Percentiles rank a stretch among this genome's conserved stretches.
Conservation (phyloP, 345 rosid species). For the Citrus maxima region DNA sequence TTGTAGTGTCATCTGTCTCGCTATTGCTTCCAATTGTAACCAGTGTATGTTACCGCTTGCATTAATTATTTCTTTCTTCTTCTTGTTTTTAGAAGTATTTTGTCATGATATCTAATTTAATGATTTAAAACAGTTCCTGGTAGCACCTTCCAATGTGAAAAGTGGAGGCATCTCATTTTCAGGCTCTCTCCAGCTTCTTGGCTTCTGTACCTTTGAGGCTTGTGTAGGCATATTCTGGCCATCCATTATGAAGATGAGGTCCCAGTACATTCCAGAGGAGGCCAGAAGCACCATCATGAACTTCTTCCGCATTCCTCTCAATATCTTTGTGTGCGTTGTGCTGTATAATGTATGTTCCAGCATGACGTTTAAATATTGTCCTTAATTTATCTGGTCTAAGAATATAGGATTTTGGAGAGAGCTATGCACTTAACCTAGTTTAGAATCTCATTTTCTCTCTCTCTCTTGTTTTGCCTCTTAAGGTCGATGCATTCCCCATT, state of each 20-base stretch:
- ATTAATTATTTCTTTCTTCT: constrained; percentile 3
- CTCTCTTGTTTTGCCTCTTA: constrained; percentile 18
- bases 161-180: constrained; percentile 73
- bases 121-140: constrained; percentile 52
- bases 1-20: constrained; percentile 60
- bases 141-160: constrained; percentile 61
- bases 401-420: background rate
- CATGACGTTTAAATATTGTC: background rate
- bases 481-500: constrained; percentile 93
- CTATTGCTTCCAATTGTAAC: constrained; percentile 79
- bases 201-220: constrained; percentile 88
- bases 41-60: constrained; percentile 41
- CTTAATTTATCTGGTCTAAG: background rate
- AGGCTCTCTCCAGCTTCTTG: constrained; percentile 72
- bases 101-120: constrained; percentile 1
- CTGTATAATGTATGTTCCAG: constrained; percentile 72
- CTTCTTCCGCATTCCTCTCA: constrained; percentile 95
- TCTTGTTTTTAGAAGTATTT: background rate
- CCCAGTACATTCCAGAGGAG: constrained; percentile 97
- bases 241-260: constrained; percentile 98
- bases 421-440: background rate
- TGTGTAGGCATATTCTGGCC: constrained; percentile 98
- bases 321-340: constrained; percentile 83
- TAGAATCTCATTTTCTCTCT: background rate
- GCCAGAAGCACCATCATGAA: constrained; percentile 99